Evolutionary conservation across 768 basidiomycete species (phyloP).

Genomic region (Myochromella boudieri): DNA sequence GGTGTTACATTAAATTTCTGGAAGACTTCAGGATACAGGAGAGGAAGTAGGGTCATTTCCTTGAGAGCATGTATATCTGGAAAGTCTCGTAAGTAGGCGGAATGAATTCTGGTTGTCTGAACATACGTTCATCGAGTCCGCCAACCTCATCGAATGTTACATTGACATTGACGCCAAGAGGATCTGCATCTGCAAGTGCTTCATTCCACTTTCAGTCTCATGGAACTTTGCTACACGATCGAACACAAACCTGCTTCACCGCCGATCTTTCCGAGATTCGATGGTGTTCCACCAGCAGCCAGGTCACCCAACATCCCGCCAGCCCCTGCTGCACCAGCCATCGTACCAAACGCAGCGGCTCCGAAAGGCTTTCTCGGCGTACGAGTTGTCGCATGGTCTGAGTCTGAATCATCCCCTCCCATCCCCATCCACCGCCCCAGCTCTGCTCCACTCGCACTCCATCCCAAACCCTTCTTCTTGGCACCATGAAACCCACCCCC

Average conservation of each 20-base stretch:
- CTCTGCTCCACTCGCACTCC: constrained; percentile 81
- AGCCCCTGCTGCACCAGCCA: constrained; percentile 38
- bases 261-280: constrained; percentile 82
- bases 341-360: constrained; percentile 50
- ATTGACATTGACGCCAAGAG: constrained; percentile 88
- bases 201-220: not conserved
- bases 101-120: not conserved
- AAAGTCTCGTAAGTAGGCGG: not conserved
- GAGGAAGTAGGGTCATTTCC: constrained; percentile 96
- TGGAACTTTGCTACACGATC: too few species aligned
- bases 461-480: constrained; percentile 54
- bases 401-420: constrained; percentile 75
- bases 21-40: constrained; percentile 96
- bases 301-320: constrained; percentile 66
- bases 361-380: constrained; percentile 71
- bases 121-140: constrained; percentile 89
- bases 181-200: constrained; percentile 95
- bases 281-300: constrained; percentile 75
- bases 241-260: constrained; percentile 56
- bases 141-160: constrained; percentile 97
- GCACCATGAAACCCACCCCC: constrained; percentile 30
- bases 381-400: constrained; percentile 63
- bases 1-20: constrained; percentile 92
- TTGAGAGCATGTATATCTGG: constrained; percentile 94
- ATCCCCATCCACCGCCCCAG: constrained; percentile 78